Conservation (phyloP, 2,329 filamentous ascomycete species). For the Exophiala bonariae region DNA sequence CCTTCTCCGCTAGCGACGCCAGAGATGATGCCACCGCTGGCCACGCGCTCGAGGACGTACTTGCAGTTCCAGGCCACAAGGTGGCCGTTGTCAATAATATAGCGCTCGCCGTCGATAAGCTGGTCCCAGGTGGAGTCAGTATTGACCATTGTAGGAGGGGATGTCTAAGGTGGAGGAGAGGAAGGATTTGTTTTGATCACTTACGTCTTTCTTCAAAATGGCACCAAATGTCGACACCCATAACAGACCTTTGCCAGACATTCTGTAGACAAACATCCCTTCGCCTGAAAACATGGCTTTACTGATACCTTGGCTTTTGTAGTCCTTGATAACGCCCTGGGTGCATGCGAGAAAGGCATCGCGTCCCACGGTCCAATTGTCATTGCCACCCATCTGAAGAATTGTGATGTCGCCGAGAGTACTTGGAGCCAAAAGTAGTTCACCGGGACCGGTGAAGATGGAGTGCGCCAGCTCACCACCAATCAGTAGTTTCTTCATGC, state of each 20-base stretch:
- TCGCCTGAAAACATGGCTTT: constrained; percentile 96
- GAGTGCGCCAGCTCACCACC: constrained; percentile 78
- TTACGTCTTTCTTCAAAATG: constrained; percentile 89
- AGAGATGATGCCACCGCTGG: constrained; percentile 92
- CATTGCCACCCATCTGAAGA: constrained; percentile 71
- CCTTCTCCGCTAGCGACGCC: constrained; percentile 79
- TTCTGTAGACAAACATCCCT: constrained; percentile 86
- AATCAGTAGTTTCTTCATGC: constrained; percentile 84
- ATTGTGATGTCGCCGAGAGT: constrained; percentile 83
- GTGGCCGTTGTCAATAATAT: constrained; percentile 71
- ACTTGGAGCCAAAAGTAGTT: constrained; percentile 78
- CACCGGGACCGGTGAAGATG: constrained; percentile 84
- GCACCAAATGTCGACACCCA: constrained; percentile 95
- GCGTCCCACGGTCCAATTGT: constrained; percentile 76
- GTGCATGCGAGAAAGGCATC: constrained; percentile 86
- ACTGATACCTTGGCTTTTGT: constrained; percentile 78
- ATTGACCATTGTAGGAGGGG: constrained; percentile 1
- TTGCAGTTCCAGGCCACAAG: constrained; percentile 61
- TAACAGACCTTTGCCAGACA: constrained; percentile 74
- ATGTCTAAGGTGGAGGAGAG: neutral
- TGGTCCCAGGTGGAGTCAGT: constrained; percentile 24
- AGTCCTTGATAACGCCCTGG: constrained; percentile 82
- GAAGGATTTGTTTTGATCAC: constrained; percentile 42
- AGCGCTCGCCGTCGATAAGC: constrained; percentile 69
- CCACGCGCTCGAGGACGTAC: constrained; percentile 85